A percentile compares a stretch with the other conserved stretches of the same genome.
phyloP scores from a whole-genome alignment of 2,329 filamentous ascomycete genomes.

The Arachnopeziza araneosa region DNA sequence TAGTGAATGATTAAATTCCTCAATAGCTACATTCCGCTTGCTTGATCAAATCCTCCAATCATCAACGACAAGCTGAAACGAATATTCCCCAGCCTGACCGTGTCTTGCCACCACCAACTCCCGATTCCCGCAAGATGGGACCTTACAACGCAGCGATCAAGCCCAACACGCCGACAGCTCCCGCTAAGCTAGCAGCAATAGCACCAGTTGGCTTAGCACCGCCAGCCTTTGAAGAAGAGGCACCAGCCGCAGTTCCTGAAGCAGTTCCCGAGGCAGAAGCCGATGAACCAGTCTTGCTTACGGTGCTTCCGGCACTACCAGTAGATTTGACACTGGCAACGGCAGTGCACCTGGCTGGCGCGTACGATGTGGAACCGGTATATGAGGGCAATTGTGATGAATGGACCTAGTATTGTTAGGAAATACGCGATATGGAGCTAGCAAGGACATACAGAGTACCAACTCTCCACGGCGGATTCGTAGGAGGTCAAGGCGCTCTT shows the following conservation, averaged over 20 bases:
- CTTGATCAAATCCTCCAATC: neutral
- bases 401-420: neutral
- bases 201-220: slow-evolving; percentile 4
- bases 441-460: neutral
- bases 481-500: slow-evolving; percentile 13
- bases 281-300: neutral
- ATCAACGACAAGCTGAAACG: neutral
- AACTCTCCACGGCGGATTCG: slow-evolving; percentile 8
- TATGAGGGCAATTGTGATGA: neutral
- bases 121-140: neutral
- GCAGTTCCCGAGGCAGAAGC: neutral
- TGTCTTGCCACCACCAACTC: neutral
- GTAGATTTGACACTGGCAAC: neutral
- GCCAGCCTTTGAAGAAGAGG: neutral
- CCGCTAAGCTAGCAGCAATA: slow-evolving; percentile 6
- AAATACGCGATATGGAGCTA: too few relatives aligned
- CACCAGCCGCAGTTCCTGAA: neutral
- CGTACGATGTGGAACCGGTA: neutral
- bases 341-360: neutral
- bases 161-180: slow-evolving; percentile 6
- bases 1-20: too few relatives aligned
- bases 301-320: neutral
- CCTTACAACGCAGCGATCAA: slow-evolving; percentile 9
- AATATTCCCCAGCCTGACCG: neutral
- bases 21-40: neutral